Base-by-base conservation (phyloP, 306 rosid species). In the Adenanthera pavonina region DNA sequence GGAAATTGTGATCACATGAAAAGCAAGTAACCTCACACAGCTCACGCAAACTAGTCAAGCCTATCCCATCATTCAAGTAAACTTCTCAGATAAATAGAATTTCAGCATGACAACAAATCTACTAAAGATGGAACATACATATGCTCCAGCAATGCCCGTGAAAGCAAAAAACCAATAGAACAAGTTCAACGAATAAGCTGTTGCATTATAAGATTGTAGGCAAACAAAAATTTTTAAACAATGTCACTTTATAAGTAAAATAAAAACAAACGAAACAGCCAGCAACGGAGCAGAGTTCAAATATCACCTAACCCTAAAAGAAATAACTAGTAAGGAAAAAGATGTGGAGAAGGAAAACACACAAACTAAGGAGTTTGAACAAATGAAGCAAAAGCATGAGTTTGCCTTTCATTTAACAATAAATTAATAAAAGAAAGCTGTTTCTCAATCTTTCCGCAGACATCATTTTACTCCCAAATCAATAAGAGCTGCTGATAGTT, bases 1-100 rank as follows among this genome's bases (percentile, higher is more conserved):
- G 78, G 36, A 35, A 66, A 69, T 48, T 77, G 64, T 56, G 56
- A 81, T 64, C 41, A 60, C 14, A 75, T 53, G 12, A 76, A 64
- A 56, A 46, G 59, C 35, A 64, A 77, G 44, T 75, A 85, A 35
- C 47, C 66, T 51, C 30, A 25, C 73, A 16, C 49, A 46, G 34
- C 67, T 59, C 79, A 49, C 20, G 69, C 51, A 77, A 33, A 62
- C 72, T 7, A 51, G 4, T 15, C 53, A 81, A 72, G 11, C 80
- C 15, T 20, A 73, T 3, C 69, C 60, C 16, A 53, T 64, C 52
- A 51, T 70, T 13, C 67, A n/a, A 6, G 51, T 52, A 61, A 46
- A 79, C 30, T 12, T 11, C 17, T 7, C 15, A 51, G 33, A 57
- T n/a, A 33, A 61, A 34, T 5, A 12, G 34, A 38, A 60, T 35